A percentile compares a stretch with the other conserved stretches of the same genome.
Evolutionary conservation across 306 rosid genomes (phyloP).

Genomic region (Trifolium dubium): DNA sequence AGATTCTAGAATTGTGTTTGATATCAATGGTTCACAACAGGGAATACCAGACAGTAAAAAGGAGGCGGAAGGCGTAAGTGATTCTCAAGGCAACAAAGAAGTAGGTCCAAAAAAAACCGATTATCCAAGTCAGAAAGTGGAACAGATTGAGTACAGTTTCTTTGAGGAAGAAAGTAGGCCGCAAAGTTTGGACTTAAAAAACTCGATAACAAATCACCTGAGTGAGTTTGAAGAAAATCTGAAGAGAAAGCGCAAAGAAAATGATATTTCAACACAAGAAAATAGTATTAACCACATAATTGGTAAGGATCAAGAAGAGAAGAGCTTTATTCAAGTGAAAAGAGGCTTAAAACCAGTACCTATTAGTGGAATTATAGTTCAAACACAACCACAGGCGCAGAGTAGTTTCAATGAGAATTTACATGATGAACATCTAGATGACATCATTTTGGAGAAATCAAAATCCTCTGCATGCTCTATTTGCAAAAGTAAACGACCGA

Average conservation of each 20-base stretch:
- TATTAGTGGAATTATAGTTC: slow-evolving; percentile 14
- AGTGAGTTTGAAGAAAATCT: slow-evolving; percentile 34
- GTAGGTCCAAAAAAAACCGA: slow-evolving; percentile 32
- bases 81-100: slow-evolving; percentile 42
- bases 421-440: slow-evolving; percentile 22
- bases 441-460: slow-evolving; percentile 30
- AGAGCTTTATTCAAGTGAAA: background rate
- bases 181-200: slow-evolving; percentile 34
- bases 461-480: slow-evolving; percentile 54
- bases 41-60: slow-evolving; percentile 19
- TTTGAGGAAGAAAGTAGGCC: slow-evolving; percentile 10
- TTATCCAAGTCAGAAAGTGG: slow-evolving; percentile 11
- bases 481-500: slow-evolving; percentile 65
- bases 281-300: background rate
- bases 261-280: slow-evolving; percentile 19
- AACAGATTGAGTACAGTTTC: slow-evolving; percentile 10
- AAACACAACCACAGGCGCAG: slow-evolving; percentile 29
- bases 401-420: slow-evolving; percentile 40
- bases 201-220: slow-evolving; percentile 25
- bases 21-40: slow-evolving; percentile 28
- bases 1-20: slow-evolving; percentile 5
- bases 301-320: slow-evolving; percentile 3
- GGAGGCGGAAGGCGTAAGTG: background rate
- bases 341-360: slow-evolving; percentile 27
- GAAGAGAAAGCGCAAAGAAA: background rate